Evolutionary conservation across 305 asterid genomes (phyloP).

Genomic region (Rubia peregrina): DNA sequence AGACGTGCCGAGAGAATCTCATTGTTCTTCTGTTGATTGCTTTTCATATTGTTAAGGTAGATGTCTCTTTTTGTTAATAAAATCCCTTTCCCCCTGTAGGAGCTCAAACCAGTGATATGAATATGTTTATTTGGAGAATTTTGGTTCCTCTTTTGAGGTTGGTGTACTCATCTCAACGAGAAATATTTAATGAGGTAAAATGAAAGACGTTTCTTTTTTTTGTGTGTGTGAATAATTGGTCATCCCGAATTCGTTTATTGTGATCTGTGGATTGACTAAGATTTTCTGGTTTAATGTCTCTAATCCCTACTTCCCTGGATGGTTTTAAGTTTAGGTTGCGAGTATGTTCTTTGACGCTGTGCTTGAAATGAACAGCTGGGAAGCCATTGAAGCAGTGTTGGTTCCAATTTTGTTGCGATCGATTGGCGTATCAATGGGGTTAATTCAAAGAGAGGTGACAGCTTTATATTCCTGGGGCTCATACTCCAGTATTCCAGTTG

Average conservation of each 20-base stretch:
- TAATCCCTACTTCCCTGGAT: conserved; percentile 11
- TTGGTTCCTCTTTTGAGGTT: conserved; percentile 64
- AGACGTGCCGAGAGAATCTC: neutral
- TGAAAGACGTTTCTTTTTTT: neutral
- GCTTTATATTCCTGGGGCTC: conserved; percentile 51
- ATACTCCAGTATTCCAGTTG: conserved; percentile 24
- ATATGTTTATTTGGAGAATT: conserved; percentile 52
- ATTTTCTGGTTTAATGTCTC: conserved; percentile 13
- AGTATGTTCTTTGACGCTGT: conserved; percentile 56
- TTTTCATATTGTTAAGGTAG: conserved; percentile 11
- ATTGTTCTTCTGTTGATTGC: neutral
- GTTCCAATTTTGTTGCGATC: conserved; percentile 68
- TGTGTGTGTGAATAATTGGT: neutral
- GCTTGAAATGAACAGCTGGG: conserved; percentile 66
- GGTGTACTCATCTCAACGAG: conserved; percentile 38
- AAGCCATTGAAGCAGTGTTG: conserved; percentile 51
- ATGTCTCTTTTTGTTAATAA: conserved; percentile 14
- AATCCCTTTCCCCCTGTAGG: conserved; percentile 35
- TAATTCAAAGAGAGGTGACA: conserved; percentile 43
- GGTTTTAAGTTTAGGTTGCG: conserved; percentile 46
- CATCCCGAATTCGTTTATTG: conserved; percentile 2
- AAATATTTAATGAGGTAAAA: conserved; percentile 62
- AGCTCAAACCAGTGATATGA: conserved; percentile 30
- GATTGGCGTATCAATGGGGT: conserved; percentile 62
- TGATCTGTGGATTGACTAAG: conserved; percentile 10